Percentiles rank a stretch among this genome's conserved stretches.
These are phyloP conservation scores for Neocatenulostroma microsporum DNA, from an alignment of 2,329 filamentous ascomycete species.

Conservation along the genomic window DNA sequence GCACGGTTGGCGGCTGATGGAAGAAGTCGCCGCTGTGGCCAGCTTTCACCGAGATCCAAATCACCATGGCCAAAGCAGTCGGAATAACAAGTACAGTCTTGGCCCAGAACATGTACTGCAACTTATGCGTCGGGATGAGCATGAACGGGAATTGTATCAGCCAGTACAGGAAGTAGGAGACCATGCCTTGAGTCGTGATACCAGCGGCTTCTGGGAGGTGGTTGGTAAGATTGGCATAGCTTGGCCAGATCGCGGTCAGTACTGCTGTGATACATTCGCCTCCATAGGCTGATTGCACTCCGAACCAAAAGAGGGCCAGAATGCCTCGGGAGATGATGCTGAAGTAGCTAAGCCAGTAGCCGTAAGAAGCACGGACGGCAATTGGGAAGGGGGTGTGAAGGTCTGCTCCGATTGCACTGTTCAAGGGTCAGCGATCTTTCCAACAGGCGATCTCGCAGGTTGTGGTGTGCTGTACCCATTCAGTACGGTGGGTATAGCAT, in stretches of 20 bases:
- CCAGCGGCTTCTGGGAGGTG: constrained; percentile 32
- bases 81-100: constrained; percentile 33
- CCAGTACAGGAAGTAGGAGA: constrained; percentile 35
- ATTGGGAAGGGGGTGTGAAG: constrained; percentile 39
- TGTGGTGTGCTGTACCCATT: too few relatives aligned
- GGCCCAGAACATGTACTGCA: constrained; percentile 18
- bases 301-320: constrained; percentile 20
- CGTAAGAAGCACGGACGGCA: constrained; percentile 12
- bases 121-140: constrained; percentile 25
- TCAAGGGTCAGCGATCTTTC: neutral
- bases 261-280: constrained; percentile 11
- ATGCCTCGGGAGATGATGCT: constrained; percentile 15
- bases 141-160: constrained; percentile 37
- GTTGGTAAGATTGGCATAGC: constrained; percentile 31
- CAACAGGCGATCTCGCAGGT: too few relatives aligned
- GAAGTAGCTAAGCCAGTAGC: constrained; percentile 18
- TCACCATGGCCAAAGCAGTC: constrained; percentile 22
- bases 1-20: constrained; percentile 12
- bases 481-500: constrained; percentile 51
- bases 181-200: constrained; percentile 37
- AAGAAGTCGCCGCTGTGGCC: constrained; percentile 12
- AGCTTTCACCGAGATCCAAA: constrained; percentile 19
- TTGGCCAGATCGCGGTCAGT: constrained; percentile 30
- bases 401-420: constrained; percentile 33
- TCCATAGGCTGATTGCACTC: constrained; percentile 15